Evolutionary conservation across 805 yeast genomes (phyloP), one percentile per base, ranked within the genome.

Genomic region (Cyberlindnera xishuangbannaensis): DNA sequence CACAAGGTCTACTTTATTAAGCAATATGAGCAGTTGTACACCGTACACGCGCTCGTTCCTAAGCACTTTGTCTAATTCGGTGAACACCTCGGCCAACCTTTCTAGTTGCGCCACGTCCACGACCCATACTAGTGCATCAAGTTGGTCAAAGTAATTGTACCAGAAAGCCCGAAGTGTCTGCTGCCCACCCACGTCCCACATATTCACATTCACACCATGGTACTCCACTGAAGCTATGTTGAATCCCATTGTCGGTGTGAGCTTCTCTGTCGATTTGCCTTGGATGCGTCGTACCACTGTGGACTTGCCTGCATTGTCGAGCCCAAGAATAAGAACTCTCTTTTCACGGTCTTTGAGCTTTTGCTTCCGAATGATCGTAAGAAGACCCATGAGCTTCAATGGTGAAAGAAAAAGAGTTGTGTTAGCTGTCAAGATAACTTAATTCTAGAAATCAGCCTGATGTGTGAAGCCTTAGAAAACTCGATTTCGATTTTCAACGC

Each of bases 141-240:
- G 60, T 47, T 74, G 76, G 44, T 87, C 96, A 25, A 47, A 46
- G 56, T 90, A 88, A 59, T 88, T 90, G 48, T 83, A 77, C 97
- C 97, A 88, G 65, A 87, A 87, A 13, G 88, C 78, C 29, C 97
- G 62, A 26, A 88, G 63, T 2, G 90, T 71, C 28, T 69, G 61
- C 56, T 88, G 97, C 2, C 97, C 97, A 5, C 97, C 97, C 10
- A 88, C 77, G 51, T 85, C 95, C 97, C 95, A 82, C 19, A 81
- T 53, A 43, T 78, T 78, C 32, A 82, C 51, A 24, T 41, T 43
- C 27, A 40, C 31, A 4, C 62, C 67, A 2, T 56, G 40, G 41
- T 64, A 58, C 1, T 55, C 48, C 1, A 83, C 48, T 1, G 88
- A 75, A 30, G 73, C 69, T 42, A 88, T 90, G 47, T 76, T 80